Base-by-base conservation (phyloP, 768 basidiomycete species). In the Russula emetica region DNA sequence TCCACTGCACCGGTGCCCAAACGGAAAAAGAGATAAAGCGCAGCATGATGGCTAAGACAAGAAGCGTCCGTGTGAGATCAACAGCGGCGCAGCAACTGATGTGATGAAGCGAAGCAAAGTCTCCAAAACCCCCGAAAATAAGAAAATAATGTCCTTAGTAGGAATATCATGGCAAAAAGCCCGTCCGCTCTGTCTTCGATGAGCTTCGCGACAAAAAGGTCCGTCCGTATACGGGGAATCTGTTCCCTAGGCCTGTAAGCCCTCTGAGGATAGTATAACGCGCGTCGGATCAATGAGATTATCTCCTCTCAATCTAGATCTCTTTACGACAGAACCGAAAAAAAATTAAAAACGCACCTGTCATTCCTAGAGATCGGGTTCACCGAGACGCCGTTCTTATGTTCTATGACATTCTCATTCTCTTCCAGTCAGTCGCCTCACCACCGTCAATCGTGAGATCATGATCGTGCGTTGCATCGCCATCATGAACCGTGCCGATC, bases 201-300 rank as follows among this genome's bases (percentile, higher is more conserved):
- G 32, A 93, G 74, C 69, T 81, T 77, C 1, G 83, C 87, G 11
- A 94, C 77, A 0, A 76, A 76, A 18, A 82, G n/a, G n/a, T n/a
- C n/a, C n/a, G 82, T 0, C 88, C 90, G 67, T 86, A 72, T 0
- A 88, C 85, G n/a, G 2, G 91, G 91, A 61, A 94, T 94, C 40
- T 77, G 74, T n/a, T 81, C 78, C 47, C 85, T n/a, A n/a, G n/a
- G n/a, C 85, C 70, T 94, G 92, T 78, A 94, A 94, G 28, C 89
- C 91, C 9, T 92, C 85, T 0, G 92, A n/a, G n/a, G n/a, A n/a
- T n/a, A n/a, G n/a, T n/a, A n/a, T n/a, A n/a, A n/a, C n/a, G n/a
- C n/a, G n/a, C n/a, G n/a, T n/a, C n/a, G n/a, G n/a, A n/a, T n/a
- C n/a, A n/a, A n/a, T n/a, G n/a, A n/a, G n/a, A n/a, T n/a, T n/a